Evolutionary conservation across 2,329 filamentous ascomycete genomes (phyloP), one percentile per base, ranked within the genome.

Genomic region (Camptophora hylomeconis): DNA sequence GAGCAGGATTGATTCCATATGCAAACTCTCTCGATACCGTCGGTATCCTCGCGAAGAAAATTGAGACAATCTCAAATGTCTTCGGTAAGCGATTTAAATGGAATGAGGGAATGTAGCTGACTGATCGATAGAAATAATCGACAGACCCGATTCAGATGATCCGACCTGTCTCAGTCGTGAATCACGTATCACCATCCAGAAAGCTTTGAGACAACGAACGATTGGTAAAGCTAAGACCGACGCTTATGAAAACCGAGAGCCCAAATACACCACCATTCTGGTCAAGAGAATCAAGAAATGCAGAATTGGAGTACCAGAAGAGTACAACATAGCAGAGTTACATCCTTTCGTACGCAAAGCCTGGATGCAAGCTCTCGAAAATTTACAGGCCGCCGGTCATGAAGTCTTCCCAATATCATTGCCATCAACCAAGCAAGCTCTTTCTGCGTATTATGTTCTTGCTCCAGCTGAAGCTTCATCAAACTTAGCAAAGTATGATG

Each of bases 401-500:
- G 69, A 63, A 0, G 61, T 95, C 8, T 70, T 82, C 7, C 69
- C 80, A 2, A 69, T 95, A 10, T 82, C 78, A 2, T 65, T 98
- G 4, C 86, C 87, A 1, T 72, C 76, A 1, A 98, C 87, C 1
- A 77, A 73, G 38, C 75, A 81, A 42, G 87, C 89, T 0, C 69
- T 98, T 1, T 81, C 84, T 12, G 80, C 89, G 18, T 98, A 98
- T 60, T 98, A 98, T 53, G 71, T 98, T 32, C 74, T 98, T 32
- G 92, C 89, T 1, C 83, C 89, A 0, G 87, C 89, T 10, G 89
- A 98, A 56, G 89, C 89, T 3, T 83, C 83, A 2, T 95, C 87
- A 10, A 98, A 98, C 46, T 70, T 98, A 2, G 82, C 89, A 33
- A 94, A 92, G 52, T 98, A 94, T 52, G 92, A 98, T 46, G 89